Evolutionary conservation across 768 basidiomycete species (phyloP).

Genomic region (Trametes coccinea): DNA sequence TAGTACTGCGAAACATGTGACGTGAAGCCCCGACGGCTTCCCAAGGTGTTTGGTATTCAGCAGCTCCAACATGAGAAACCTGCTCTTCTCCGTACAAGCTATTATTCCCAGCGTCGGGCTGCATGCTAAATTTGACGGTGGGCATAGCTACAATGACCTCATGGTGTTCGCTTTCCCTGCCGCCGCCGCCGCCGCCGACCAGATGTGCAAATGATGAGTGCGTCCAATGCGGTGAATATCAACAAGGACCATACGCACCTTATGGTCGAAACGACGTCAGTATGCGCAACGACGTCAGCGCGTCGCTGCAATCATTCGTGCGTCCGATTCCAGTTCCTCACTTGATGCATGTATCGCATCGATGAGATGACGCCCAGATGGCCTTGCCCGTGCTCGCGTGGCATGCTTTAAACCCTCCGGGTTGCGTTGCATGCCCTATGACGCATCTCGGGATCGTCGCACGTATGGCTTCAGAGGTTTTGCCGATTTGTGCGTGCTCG

Average conservation of each 20-base stretch:
- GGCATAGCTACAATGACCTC: background rate
- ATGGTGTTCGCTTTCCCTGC: background rate
- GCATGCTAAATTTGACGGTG: no score
- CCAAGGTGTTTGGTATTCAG: background rate
- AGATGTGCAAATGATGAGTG: background rate
- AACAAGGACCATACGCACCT: background rate
- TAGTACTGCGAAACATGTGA: no score
- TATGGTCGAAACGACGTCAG: background rate
- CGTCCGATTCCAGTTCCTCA: background rate
- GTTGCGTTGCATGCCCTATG: background rate
- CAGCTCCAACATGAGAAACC: slow-evolving; percentile 3
- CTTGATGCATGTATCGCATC: slow-evolving; percentile 8
- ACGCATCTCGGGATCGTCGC: background rate
- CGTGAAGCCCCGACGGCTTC: background rate
- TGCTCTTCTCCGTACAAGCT: background rate
- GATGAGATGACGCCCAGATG: background rate
- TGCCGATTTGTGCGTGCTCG: background rate
- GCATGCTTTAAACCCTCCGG: background rate
- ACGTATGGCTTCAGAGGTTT: background rate
- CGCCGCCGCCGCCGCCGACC: background rate
- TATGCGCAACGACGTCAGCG: slow-evolving; percentile 2
- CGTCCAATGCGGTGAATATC: background rate
- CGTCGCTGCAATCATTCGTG: background rate
- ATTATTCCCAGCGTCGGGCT: background rate
- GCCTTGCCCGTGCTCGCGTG: slow-evolving; percentile 3